Evolutionary conservation across 2,329 filamentous ascomycete species (phyloP), one percentile per base, ranked within the genome.

Genomic region (Aspergillus fumigatiaffinis): DNA sequence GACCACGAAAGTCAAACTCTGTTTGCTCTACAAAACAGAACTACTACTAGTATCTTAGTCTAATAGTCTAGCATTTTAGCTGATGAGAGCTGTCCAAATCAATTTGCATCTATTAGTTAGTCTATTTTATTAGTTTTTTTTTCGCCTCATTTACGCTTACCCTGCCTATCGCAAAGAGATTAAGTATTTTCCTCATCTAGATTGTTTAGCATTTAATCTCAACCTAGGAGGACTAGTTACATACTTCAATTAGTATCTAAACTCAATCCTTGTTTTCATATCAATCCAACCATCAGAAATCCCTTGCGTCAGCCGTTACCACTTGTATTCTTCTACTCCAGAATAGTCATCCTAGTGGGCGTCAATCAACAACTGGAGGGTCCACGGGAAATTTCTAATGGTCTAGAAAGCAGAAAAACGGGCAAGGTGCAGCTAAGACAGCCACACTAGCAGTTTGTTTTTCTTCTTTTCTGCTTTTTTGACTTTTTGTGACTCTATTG

Each of bases 391-490:
- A 61, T 63, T 63, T 62, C 56, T 55, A 49, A 53, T 20, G 26
- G n/a, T 14, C 48, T 20, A 50, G n/a, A 50, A 32, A 32, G 12
- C 12, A 35, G 42, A 60, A 65, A 58, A 66, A 66, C 63, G 63
- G 63, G 63, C 62, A 63, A 54, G 56, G 46, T 66, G 63, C 63
- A 64, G 58, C 59, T 47, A 47, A 26, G 10, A 47, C 44, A 47
- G 44, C 44, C 44, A 51, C 63, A 58, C 63, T 66, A 66, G 63
- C 57, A 52, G 51, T 61, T 59, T 61, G 56, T 60, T 63, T 63
- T 61, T 60, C 52, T 56, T 57, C 54, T 54, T 53, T 42, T 44
- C 55, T 48, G 21, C 52, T 55, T 44, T 48, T 60, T 57, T 52
- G 55, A 21, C 41, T 61, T 55, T 50, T 52, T 50, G 35, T 56